Evolutionary conservation across 2,329 filamentous ascomycete genomes (phyloP).

Genomic region (Diaporthe citrichinensis): DNA sequence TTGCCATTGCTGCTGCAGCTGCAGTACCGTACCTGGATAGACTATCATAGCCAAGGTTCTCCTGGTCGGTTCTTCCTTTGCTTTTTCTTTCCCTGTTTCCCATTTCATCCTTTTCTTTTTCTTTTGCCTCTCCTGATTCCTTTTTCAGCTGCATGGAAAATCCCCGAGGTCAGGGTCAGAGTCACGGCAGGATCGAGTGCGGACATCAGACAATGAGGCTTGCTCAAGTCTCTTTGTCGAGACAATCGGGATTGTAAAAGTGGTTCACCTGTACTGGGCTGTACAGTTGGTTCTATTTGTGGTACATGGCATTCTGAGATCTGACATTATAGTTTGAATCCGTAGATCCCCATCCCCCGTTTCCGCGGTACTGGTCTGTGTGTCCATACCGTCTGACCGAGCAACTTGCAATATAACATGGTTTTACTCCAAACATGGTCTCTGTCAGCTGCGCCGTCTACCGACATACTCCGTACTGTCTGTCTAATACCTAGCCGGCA

Average conservation of each 20-base stretch:
- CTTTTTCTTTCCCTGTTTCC: neutral
- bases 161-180: neutral
- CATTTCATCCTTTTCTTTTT: too few species aligned
- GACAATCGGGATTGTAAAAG: conserved; percentile 1
- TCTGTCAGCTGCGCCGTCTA: neutral
- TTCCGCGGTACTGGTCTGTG: conserved; percentile 18
- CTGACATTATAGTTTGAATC: conserved; percentile 10
- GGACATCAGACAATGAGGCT: conserved; percentile 1
- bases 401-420: conserved; percentile 13
- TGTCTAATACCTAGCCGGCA: neutral
- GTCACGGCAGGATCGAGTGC: neutral
- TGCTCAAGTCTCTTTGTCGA: neutral
- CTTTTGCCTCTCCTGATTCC: neutral
- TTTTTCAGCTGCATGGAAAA: neutral
- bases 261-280: neutral
- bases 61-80: neutral
- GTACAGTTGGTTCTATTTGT: neutral
- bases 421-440: conserved; percentile 21
- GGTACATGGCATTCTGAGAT: conserved; percentile 29
- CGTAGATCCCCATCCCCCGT: neutral
- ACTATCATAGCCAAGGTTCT: neutral
- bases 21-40: conserved; percentile 1
- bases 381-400: neutral
- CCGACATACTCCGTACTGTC: conserved; percentile 15
- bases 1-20: neutral